A percentile compares a stretch with the other conserved stretches of the same genome.
These are phyloP conservation scores for Funneliformis geosporum DNA, from an alignment of 192 early-diverging fungal species.

Conservation along the genomic window DNA sequence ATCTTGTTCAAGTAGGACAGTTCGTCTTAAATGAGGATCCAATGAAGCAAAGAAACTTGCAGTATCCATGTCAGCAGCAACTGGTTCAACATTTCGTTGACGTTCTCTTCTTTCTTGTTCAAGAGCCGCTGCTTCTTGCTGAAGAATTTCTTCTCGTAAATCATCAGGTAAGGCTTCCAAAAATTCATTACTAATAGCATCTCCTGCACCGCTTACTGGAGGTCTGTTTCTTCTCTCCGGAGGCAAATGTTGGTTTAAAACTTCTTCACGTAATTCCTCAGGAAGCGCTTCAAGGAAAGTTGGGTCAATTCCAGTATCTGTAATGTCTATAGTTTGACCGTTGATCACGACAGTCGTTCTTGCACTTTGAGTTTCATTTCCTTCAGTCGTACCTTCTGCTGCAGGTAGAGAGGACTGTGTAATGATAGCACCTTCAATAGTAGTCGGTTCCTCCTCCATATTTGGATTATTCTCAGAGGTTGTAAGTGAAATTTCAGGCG, in stretches of 20 bases:
- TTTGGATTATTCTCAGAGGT: not conserved
- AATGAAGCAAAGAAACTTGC: slow-evolving; percentile 59
- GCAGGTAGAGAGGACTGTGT: slow-evolving; percentile 31
- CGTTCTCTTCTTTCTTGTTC: slow-evolving; percentile 68
- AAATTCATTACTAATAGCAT: slow-evolving; percentile 77
- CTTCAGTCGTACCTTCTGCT: slow-evolving; percentile 26
- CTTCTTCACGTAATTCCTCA: slow-evolving; percentile 91
- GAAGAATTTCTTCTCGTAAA: slow-evolving; percentile 85
- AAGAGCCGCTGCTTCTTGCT: slow-evolving; percentile 70
- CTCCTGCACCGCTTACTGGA: slow-evolving; percentile 36
- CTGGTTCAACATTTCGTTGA: slow-evolving; percentile 48
- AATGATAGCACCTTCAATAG: not conserved
- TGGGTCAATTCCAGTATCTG: slow-evolving; percentile 91
- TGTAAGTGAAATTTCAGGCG: not conserved
- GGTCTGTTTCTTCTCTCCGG: slow-evolving; percentile 40
- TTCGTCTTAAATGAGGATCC: slow-evolving; percentile 56
- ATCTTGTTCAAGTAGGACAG: slow-evolving; percentile 55
- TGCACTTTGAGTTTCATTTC: slow-evolving; percentile 5
- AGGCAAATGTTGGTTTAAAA: slow-evolving; percentile 77
- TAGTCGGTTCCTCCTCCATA: not conserved
- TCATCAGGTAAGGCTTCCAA: slow-evolving; percentile 88
- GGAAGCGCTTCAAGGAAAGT: slow-evolving; percentile 94
- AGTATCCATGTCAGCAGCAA: slow-evolving; percentile 49
- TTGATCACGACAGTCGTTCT: slow-evolving; percentile 71
- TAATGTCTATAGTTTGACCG: slow-evolving; percentile 84